phyloP scores from a whole-genome alignment of 2,329 filamentous ascomycete species.

The Ilyonectria mors-panacis region DNA sequence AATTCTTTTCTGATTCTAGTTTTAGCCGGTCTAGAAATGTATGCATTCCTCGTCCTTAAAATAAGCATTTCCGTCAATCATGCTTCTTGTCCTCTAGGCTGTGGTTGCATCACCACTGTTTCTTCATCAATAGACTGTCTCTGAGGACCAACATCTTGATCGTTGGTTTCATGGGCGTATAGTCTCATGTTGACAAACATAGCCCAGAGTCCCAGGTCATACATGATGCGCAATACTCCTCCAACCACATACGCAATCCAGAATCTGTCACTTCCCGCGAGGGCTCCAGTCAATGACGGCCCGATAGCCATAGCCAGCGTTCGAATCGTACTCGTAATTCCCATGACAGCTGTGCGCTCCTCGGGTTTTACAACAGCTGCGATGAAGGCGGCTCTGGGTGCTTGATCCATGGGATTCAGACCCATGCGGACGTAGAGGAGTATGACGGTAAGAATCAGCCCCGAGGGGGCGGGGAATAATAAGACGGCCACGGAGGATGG shows the following conservation, averaged over 20 bases:
- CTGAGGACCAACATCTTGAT: neutral
- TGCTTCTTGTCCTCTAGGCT: slow-evolving; percentile 25
- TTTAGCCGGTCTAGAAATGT: too few relatives aligned
- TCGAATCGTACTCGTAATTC: slow-evolving; percentile 73
- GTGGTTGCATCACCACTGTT: slow-evolving; percentile 25
- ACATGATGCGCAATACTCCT: slow-evolving; percentile 66
- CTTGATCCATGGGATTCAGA: slow-evolving; percentile 80
- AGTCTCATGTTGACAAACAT: slow-evolving; percentile 73
- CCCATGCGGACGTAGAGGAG: slow-evolving; percentile 73
- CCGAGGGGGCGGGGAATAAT: slow-evolving; percentile 69
- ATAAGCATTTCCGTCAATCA: neutral
- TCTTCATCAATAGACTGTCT: slow-evolving; percentile 34
- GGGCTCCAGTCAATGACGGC: slow-evolving; percentile 68
- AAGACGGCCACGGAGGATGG: slow-evolving; percentile 74
- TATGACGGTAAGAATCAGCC: slow-evolving; percentile 65
- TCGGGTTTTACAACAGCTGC: slow-evolving; percentile 75
- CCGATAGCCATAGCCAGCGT: slow-evolving; percentile 71
- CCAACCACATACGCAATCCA: slow-evolving; percentile 75
- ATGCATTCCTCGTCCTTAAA: too few relatives aligned
- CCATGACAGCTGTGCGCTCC: slow-evolving; percentile 80
- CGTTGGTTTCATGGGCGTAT: slow-evolving; percentile 57
- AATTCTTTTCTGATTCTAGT: too few relatives aligned
- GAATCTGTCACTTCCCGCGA: slow-evolving; percentile 68
- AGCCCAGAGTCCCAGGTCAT: slow-evolving; percentile 71
- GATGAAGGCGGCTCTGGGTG: slow-evolving; percentile 76